Conservation (phyloP, 2,329 filamentous ascomycete genomes). For the Clathrospora elynae region DNA sequence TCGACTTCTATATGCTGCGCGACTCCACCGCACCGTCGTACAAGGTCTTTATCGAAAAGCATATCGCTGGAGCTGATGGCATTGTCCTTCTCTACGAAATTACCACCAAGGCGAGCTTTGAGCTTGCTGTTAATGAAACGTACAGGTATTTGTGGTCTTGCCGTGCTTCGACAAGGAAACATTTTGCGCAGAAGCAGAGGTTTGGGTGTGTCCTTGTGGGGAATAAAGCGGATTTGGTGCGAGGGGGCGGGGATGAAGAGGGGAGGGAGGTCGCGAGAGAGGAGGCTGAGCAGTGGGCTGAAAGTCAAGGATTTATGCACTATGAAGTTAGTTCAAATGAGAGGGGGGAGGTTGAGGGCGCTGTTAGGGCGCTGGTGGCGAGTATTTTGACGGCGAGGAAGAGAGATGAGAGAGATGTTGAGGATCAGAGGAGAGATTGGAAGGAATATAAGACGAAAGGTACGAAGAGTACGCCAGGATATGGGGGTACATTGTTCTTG, state of each 20-base stretch:
- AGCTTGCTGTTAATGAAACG: slow-evolving; percentile 23
- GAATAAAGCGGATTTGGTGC: slow-evolving; percentile 31
- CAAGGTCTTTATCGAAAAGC: slow-evolving; percentile 10
- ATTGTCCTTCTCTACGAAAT: slow-evolving; percentile 41
- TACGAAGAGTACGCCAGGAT: too few relatives aligned
- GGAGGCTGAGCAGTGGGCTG: slow-evolving; percentile 31
- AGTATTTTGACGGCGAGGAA: slow-evolving; percentile 14
- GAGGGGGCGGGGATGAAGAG: neutral
- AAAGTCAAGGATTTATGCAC: slow-evolving; percentile 26
- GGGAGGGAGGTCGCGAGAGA: slow-evolving; percentile 22
- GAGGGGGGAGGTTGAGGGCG: slow-evolving; percentile 15
- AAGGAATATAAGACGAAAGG: neutral
- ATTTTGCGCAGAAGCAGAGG: slow-evolving; percentile 12
- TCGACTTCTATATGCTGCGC: slow-evolving; percentile 25
- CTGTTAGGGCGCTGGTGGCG: slow-evolving; percentile 22
- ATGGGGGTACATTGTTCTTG: too few relatives aligned
- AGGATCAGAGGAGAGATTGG: neutral
- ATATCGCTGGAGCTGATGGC: slow-evolving; percentile 23
- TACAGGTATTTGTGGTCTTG: slow-evolving; percentile 25
- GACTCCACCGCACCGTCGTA: slow-evolving; percentile 7
- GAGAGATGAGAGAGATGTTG: slow-evolving; percentile 14
- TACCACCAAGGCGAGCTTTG: slow-evolving; percentile 28
- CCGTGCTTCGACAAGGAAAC: slow-evolving; percentile 12
- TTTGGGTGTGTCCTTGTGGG: slow-evolving; percentile 40
- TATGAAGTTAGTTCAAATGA: slow-evolving; percentile 26